A percentile compares a stretch with the other conserved stretches of the same genome.
phyloP scores from a whole-genome alignment of 2,329 filamentous ascomycete species.

The Colletotrichum sp. region DNA sequence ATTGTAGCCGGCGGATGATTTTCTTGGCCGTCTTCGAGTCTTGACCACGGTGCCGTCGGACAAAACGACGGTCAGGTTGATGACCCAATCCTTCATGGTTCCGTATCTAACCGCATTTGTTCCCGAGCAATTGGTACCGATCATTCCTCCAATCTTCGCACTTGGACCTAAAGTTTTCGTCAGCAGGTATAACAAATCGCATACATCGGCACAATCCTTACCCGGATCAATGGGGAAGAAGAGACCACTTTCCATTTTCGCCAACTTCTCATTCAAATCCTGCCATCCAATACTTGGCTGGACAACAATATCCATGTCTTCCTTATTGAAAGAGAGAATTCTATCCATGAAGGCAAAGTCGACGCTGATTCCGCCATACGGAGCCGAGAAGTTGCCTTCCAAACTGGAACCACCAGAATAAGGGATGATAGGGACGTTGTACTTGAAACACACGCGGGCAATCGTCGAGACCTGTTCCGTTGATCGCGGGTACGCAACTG shows the following conservation, averaged over 20 bases:
- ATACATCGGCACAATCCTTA: constrained; percentile 24
- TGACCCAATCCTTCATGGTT: constrained; percentile 88
- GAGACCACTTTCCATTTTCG: constrained; percentile 74
- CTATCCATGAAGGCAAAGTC: constrained; percentile 90
- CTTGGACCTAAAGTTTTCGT: constrained; percentile 50
- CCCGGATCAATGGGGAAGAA: constrained; percentile 94
- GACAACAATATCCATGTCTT: constrained; percentile 92
- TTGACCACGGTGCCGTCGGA: constrained; percentile 82
- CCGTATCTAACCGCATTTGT: constrained; percentile 84
- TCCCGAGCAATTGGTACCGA: constrained; percentile 78
- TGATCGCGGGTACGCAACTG: constrained; percentile 66
- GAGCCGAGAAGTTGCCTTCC: constrained; percentile 89
- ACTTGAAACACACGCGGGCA: constrained; percentile 75
- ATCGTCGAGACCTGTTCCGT: constrained; percentile 66
- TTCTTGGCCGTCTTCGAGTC: constrained; percentile 77
- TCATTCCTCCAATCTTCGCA: constrained; percentile 81
- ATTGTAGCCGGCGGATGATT: constrained; percentile 85
- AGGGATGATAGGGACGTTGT: constrained; percentile 83
- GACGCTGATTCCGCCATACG: constrained; percentile 85
- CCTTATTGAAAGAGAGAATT: constrained; percentile 78
- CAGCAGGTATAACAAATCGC: background rate
- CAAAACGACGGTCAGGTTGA: constrained; percentile 81
- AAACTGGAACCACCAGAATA: constrained; percentile 87
- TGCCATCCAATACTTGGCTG: constrained; percentile 95
- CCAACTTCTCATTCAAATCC: constrained; percentile 75